A percentile compares a stretch with the other conserved stretches of the same genome.
Conservation (phyloP, 202 grass and related monocot species). For the Setaria italica region DNA sequence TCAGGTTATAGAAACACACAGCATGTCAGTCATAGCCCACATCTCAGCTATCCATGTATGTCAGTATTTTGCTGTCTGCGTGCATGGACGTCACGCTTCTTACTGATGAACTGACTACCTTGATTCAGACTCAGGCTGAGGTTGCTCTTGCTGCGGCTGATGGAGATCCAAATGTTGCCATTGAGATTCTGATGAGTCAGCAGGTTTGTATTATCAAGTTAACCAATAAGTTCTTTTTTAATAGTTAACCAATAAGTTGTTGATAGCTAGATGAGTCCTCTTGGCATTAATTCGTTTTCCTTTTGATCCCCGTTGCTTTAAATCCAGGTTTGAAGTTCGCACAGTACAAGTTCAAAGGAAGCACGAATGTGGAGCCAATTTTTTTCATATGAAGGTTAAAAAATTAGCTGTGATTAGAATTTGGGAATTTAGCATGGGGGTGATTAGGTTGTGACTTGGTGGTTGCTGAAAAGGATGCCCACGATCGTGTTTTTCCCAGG, state of each 20-base stretch:
- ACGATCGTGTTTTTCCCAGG: conserved; percentile 10
- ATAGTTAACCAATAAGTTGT: background rate
- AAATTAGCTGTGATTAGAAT: conserved; percentile 3
- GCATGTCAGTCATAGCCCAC: background rate
- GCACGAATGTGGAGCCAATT: conserved; percentile 2
- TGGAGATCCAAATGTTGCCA: conserved; percentile 92
- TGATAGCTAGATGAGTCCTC: conserved; percentile 12
- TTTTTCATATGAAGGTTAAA: conserved; percentile 22
- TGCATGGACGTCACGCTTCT: background rate
- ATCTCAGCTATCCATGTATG: background rate
- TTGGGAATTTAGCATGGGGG: conserved; percentile 11
- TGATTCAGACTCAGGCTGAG: conserved; percentile 87
- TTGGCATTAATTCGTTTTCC: background rate
- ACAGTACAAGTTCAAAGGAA: conserved; percentile 24
- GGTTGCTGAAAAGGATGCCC: background rate
- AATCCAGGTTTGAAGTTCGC: conserved; percentile 43
- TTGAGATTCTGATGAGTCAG: conserved; percentile 96
- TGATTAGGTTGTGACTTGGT: conserved; percentile 20
- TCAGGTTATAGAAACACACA: conserved; percentile 19
- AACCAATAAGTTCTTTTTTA: background rate
- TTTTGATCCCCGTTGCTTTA: conserved; percentile 18
- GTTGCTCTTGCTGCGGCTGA: conserved; percentile 95
- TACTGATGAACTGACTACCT: conserved; percentile 30
- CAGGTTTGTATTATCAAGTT: conserved; percentile 56
- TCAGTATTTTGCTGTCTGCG: background rate